Evolutionary conservation across 495 filamentous ascomycete species (phyloP).

Genomic region (Staphylotrichum longicolle): DNA sequence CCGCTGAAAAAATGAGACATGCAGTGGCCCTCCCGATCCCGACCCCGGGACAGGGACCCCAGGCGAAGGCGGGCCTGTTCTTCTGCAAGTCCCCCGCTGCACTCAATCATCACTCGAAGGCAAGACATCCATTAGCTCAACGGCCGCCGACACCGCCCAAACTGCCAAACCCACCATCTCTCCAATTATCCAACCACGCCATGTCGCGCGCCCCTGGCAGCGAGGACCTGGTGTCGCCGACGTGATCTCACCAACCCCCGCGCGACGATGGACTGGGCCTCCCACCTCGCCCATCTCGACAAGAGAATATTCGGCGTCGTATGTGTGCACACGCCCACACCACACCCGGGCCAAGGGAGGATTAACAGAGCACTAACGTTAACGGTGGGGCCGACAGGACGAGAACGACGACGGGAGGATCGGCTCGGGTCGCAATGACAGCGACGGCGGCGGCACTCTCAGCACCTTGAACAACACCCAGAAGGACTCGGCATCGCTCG

Average conservation of each 20-base stretch:
- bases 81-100: neutral
- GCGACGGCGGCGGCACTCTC: constrained; percentile 28
- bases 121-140: too few relatives aligned
- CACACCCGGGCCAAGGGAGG: neutral
- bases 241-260: neutral
- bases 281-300: constrained; percentile 4
- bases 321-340: neutral
- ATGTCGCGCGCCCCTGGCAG: constrained; percentile 5
- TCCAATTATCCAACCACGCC: neutral
- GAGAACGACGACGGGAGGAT: constrained; percentile 30
- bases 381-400: constrained; percentile 21
- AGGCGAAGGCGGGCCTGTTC: neutral
- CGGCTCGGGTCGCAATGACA: constrained; percentile 33
- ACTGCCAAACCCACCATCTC: too few relatives aligned
- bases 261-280: constrained; percentile 13
- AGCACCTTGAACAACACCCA: constrained; percentile 19
- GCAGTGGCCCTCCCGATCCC: neutral
- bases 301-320: constrained; percentile 7
- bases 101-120: too few relatives aligned
- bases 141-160: neutral
- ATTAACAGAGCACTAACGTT: neutral
- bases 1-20: constrained; percentile 18
- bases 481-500: constrained; percentile 28
- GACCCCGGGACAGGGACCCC: too few relatives aligned
- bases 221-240: constrained; percentile 1